Evolutionary conservation across 2,329 filamentous ascomycete species (phyloP).

Genomic region (Ascomycota sp.): DNA sequence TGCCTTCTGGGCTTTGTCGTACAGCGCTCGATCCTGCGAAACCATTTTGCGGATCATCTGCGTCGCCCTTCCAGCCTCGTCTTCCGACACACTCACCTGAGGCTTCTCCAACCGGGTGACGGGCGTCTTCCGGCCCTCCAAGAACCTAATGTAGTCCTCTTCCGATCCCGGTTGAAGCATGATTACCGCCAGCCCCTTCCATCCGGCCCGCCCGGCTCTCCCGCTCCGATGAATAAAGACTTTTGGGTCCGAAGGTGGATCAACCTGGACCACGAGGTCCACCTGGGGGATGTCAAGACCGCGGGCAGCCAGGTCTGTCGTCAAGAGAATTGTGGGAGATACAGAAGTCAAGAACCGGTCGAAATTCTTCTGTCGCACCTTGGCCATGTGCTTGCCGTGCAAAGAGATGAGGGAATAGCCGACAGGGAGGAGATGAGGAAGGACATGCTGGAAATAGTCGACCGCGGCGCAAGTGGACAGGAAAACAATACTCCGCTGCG

Average conservation of each 20-base stretch:
- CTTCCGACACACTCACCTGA: conserved; percentile 30
- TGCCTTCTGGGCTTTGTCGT: conserved; percentile 73
- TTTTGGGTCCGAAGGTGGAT: conserved; percentile 67
- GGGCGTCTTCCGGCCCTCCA: conserved; percentile 71
- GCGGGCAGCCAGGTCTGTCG: conserved; percentile 76
- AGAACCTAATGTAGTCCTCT: conserved; percentile 72
- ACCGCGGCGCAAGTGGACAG: conserved; percentile 85
- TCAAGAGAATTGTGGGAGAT: conserved; percentile 60
- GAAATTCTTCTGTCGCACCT: conserved; percentile 76
- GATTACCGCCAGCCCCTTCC: conserved; percentile 64
- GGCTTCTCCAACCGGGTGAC: conserved; percentile 41
- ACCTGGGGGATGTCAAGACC: conserved; percentile 83
- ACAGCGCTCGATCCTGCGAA: conserved; percentile 30
- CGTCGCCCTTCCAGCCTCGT: conserved; percentile 35
- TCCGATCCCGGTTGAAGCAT: conserved; percentile 69
- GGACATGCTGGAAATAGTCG: conserved; percentile 71
- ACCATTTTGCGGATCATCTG: conserved; percentile 38
- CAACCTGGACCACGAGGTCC: conserved; percentile 74
- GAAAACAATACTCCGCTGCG: conserved; percentile 75
- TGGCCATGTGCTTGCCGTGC: conserved; percentile 77
- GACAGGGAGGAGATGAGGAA: conserved; percentile 48
- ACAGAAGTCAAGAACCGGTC: conserved; percentile 53
- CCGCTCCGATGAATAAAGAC: conserved; percentile 88
- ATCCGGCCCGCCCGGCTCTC: conserved; percentile 69
- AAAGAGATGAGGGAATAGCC: conserved; percentile 53